Evolutionary conservation across 2,329 filamentous ascomycete species (phyloP), one percentile per base, ranked within the genome.

Genomic region (Talaromyces amestolkiae): DNA sequence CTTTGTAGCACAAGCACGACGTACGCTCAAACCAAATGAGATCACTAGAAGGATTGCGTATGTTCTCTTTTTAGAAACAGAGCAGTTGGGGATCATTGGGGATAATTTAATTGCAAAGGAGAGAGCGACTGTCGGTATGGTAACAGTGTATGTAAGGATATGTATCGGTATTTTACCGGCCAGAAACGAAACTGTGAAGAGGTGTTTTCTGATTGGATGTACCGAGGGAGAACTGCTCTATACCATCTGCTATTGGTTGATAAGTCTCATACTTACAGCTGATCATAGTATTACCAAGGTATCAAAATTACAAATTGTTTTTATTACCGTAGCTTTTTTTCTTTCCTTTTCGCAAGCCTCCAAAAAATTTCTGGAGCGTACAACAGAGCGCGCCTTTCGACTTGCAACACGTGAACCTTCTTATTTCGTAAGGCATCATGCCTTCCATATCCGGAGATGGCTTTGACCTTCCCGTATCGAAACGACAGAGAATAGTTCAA

Each of bases 401-500:
- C 45, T 67, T 65, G 49, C 45, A 27, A 53, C 49, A 39, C 27
- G 19, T 37, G 9, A 15, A 15, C 33, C 2, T 17, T 56, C 53
- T 9, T 56, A 17, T 15, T 5, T 56, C 22, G 3, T 7, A 10
- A 63, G 35, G 41, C 67, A 72, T 60, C 31, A 86, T 86, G 84
- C 80, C 83, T 69, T 81, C 78, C 27, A 56, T 75, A 65, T 73
- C 76, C 64, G 69, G 85, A 73, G 85, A 85, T 59, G 83, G 85
- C 64, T 80, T 82, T 70, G 86, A 88, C 71, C 80, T 83, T 66
- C 91, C 88, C 63, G 79, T 90, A 70, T 84, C 84, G 66, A 97
- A 97, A 83, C 88, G 93, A 61, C 69, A 66, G 79, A 81, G 68
- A 78, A 82, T 51, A 33, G 22, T 19, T 35, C 64, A 65, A 39